Percentiles rank a stretch among this genome's conserved stretches.
Conservation (phyloP, 2,329 filamentous ascomycete species). For the Aspergillus fischeri region DNA sequence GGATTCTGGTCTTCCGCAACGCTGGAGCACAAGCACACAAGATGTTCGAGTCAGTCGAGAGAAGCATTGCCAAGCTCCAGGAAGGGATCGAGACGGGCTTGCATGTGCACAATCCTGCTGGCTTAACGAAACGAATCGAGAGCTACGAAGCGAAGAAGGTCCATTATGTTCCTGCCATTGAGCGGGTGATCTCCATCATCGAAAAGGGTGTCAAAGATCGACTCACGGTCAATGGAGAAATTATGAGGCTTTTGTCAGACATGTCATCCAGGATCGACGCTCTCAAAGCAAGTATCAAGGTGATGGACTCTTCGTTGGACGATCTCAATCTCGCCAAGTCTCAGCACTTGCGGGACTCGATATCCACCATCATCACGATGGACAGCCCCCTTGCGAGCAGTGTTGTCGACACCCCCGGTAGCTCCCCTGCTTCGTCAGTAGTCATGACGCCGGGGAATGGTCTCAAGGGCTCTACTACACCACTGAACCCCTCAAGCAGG, state of each 20-base stretch:
- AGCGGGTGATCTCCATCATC: slow-evolving; percentile 85
- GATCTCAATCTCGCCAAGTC: slow-evolving; percentile 60
- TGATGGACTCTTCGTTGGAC: slow-evolving; percentile 71
- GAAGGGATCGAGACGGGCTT: slow-evolving; percentile 73
- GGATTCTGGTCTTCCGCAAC: slow-evolving; percentile 92
- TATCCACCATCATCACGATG: slow-evolving; percentile 85
- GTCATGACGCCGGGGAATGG: slow-evolving; percentile 52
- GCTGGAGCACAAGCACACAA: slow-evolving; percentile 88
- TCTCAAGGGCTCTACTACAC: slow-evolving; percentile 45
- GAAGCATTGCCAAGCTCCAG: slow-evolving; percentile 76
- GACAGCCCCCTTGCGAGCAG: slow-evolving; percentile 70
- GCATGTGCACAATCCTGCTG: slow-evolving; percentile 66
- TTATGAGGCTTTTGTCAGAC: slow-evolving; percentile 78
- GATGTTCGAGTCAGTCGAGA: slow-evolving; percentile 93
- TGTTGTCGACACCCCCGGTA: slow-evolving; percentile 66
- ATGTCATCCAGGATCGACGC: slow-evolving; percentile 77
- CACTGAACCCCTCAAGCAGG: slow-evolving; percentile 43
- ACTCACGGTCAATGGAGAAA: slow-evolving; percentile 95
- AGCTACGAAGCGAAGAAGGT: slow-evolving; percentile 92
- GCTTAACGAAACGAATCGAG: slow-evolving; percentile 77
- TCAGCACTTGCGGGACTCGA: slow-evolving; percentile 82
- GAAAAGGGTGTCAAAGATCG: slow-evolving; percentile 93
- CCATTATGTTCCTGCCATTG: slow-evolving; percentile 91
- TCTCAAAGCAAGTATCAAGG: slow-evolving; percentile 70
- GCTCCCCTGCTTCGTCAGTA: slow-evolving; percentile 65